Percentiles rank a stretch among this genome's conserved stretches.
Conservation (phyloP, 371 early-diverging fungal species). For the Entomophthora muscae region DNA sequence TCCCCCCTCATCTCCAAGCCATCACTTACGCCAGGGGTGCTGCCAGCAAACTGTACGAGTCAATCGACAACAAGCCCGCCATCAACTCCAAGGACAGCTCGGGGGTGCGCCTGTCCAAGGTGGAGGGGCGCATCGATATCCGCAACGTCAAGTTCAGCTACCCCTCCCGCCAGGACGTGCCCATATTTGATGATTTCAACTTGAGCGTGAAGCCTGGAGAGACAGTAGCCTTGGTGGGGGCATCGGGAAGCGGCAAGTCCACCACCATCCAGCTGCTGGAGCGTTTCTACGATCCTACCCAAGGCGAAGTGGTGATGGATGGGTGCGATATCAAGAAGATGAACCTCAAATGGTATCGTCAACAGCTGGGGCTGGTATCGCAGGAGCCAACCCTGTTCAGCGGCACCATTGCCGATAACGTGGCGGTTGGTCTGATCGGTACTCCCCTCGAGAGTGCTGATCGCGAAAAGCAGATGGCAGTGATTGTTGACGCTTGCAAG, state of each 20-base stretch:
- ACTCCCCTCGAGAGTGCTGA: conserved; percentile 12
- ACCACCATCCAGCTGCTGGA: conserved; percentile 74
- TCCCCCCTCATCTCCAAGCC: conserved; percentile 37
- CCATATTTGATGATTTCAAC: conserved; percentile 34
- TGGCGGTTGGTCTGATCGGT: conserved; percentile 37
- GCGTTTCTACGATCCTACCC: conserved; percentile 69
- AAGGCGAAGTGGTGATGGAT: conserved; percentile 46
- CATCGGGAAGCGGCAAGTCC: conserved; percentile 79
- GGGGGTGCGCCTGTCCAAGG: conserved; percentile 27
- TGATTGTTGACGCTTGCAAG: conserved; percentile 32
- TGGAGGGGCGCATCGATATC: conserved; percentile 51
- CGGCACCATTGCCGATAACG: conserved; percentile 60
- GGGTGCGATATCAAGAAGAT: conserved; percentile 43
- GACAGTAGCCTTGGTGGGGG: conserved; percentile 60
- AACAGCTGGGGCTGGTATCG: conserved; percentile 64
- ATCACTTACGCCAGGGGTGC: conserved; percentile 41
- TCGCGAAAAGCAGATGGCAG: conserved; percentile 12
- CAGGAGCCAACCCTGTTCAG: conserved; percentile 85
- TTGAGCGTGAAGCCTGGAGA: conserved; percentile 48
- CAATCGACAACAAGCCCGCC: conserved; percentile 49
- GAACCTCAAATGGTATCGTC: conserved; percentile 51
- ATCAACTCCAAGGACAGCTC: conserved; percentile 35
- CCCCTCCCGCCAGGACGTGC: conserved; percentile 55
- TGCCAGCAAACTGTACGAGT: conserved; percentile 40
- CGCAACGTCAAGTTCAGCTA: conserved; percentile 47